Evolutionary conservation across 441 rosid species (phyloP).

Genomic region (Biscutella laevigata): DNA sequence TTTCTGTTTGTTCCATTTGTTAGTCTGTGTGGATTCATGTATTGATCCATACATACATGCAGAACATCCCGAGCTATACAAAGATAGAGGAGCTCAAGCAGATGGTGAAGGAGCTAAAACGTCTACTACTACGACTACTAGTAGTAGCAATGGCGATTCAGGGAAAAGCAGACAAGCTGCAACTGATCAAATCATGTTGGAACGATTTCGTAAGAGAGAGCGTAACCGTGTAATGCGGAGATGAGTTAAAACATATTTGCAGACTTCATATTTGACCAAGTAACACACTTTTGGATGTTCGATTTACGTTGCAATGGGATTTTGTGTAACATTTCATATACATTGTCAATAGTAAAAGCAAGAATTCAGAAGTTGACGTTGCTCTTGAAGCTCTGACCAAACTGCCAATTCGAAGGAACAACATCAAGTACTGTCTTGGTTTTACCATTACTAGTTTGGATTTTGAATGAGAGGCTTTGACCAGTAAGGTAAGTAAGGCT

Average conservation of each 20-base stretch:
- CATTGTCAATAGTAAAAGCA: background rate
- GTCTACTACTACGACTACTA: slow-evolving; percentile 23
- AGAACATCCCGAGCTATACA: slow-evolving; percentile 91
- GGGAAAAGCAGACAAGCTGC: slow-evolving; percentile 83
- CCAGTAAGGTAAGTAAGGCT: slow-evolving; percentile 48
- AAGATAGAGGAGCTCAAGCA: slow-evolving; percentile 40
- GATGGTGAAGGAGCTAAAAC: slow-evolving; percentile 47
- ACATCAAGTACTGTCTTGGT: slow-evolving; percentile 33
- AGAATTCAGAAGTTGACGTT: slow-evolving; percentile 16
- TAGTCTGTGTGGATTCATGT: background rate
- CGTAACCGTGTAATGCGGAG: slow-evolving; percentile 84
- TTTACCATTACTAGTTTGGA: slow-evolving; percentile 42
- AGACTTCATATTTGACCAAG: background rate
- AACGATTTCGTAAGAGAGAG: slow-evolving; percentile 86
- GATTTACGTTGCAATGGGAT: slow-evolving; percentile 4
- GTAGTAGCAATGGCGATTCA: slow-evolving; percentile 28
- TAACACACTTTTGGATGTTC: slow-evolving; percentile 1
- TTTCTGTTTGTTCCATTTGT: background rate
- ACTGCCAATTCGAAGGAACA: slow-evolving; percentile 53
- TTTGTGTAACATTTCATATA: slow-evolving; percentile 11
- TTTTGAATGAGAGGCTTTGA: slow-evolving; percentile 52
- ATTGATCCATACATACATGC: slow-evolving; percentile 20
- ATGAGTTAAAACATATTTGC: slow-evolving; percentile 18
- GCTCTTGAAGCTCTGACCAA: slow-evolving; percentile 53
- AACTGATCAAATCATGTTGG: slow-evolving; percentile 80